Evolutionary conservation across 2,329 filamentous ascomycete genomes (phyloP), one percentile per base, ranked within the genome.

Genomic region (Cyanodermella asteris): DNA sequence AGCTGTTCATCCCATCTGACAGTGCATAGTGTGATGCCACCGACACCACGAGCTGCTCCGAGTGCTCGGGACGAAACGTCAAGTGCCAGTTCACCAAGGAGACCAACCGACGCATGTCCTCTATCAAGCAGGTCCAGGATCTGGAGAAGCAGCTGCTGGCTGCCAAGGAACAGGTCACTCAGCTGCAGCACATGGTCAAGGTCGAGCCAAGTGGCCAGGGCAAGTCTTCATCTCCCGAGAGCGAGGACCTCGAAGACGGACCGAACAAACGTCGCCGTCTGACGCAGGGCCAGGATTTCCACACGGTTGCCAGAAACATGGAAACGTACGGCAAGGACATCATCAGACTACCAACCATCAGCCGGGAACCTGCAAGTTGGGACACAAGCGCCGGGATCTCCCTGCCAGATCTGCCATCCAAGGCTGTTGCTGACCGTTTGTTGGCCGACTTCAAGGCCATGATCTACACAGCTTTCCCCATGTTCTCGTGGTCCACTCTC

Each of bases 31-130:
- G 87, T 48, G 87, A 97, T 55, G 87, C 87, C 16, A 94, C 87
- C 10, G 87, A 94, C 45, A 91, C 78, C 11, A 72, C 77, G 7
- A 91, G 84, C 50, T 97, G 87, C 47, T 93, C 87, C 2, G 87
- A 97, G 51, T 97, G 87, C 52, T 87, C 80, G 4, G 93, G 82
- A 46, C 72, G 87, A 35, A 90, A 84, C 44, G 84, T 94, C 35
- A 91, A 90, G 47, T 97, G 87, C 44, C 84, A 94, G 43, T 97
- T 97, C 45, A 97, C 87, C 24, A 97, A 97, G 52, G 87, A 97
- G 50, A 97, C 87, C 8, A 97, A 97, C 46, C 66, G 87, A 30
- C 70, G 87, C 33, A 97, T 97, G 87, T 94, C 87, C 11, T 94
- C 84, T 2, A 94, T 94, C 53, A 97, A 94, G 64, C 87, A 93